Base-by-base conservation (phyloP, 176 grass and related monocot genomes). In the maize (Zea mays) region DNA sequence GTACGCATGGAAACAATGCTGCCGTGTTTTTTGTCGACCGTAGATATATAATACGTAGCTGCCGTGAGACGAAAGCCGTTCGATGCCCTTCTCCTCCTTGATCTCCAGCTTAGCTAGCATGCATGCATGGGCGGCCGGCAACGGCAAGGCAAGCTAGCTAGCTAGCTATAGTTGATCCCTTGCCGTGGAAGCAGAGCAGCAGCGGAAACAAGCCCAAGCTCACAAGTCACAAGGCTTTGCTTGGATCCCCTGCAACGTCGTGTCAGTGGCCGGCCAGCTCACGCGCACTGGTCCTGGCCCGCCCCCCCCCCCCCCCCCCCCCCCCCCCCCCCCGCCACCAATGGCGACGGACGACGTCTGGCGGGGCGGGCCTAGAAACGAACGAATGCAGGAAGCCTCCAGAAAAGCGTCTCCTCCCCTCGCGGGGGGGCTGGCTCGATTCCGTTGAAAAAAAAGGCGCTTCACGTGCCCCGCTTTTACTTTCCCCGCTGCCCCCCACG, bases 171-270 rank as follows among this genome's bases (percentile, higher is more conserved):
- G 27, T 16, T 21, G 1, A 11, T 86, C 42, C 67, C 85, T 71
- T 77, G 78, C 11, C 56, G 72, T 65, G 69, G 21, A 71, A 27
- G 27, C 27, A 27, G 27, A 27, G 27, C 27, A 76, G 78, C 15
- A 71, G 41, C 59, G 38, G n/a, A 57, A 57, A 57, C 54, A 3
- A 57, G 55, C 9, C 3, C n/a, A 47, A 39, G 4, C 38, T 39
- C 38, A 27, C 27, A n/a, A 17, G 27, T 27, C 15, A 5, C 1
- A 17, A 8, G 3, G 62, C 63, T 58, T 84, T 84, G 86, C 86
- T 88, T 88, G 86, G 81, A 88, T 75, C n/a, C 76, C 76, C 86
- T 84, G 86, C 86, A 88, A 88, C 27, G 27, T 27, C 54, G n/a
- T 57, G 54, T n/a, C 27, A 27, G 54, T 57, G 7, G 3, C n/a